A percentile compares a stretch with the other conserved stretches of the same genome.
Conservation (phyloP, 164 flowering plant genomes). For the Chimonanthus praecox region DNA sequence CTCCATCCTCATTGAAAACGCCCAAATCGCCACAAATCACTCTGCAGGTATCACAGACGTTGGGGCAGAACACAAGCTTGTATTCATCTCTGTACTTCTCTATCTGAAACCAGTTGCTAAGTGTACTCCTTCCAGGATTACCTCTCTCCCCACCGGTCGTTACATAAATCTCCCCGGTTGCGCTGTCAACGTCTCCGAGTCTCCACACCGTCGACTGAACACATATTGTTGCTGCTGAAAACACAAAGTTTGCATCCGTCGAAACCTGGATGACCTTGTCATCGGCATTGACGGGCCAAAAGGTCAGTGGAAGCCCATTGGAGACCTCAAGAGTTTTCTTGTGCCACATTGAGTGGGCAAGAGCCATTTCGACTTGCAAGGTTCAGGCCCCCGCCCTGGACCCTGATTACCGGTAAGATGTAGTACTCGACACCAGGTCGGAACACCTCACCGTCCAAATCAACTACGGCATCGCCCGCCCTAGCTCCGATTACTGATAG, state of each 20-base stretch:
- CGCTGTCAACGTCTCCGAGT: neutral
- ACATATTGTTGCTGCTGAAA: too few species aligned
- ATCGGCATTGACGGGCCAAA: conserved; percentile 18
- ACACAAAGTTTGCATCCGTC: conserved; percentile 19
- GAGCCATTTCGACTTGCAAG: conserved; percentile 4
- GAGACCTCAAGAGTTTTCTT: neutral
- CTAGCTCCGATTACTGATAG: too few species aligned
- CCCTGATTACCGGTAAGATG: conserved; percentile 2
- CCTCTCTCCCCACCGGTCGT: conserved; percentile 23
- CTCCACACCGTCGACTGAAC: too few species aligned
- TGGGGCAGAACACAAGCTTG: conserved; percentile 23
- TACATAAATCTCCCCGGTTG: conserved; percentile 12
- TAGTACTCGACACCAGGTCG: conserved; percentile 6
- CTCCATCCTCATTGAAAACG: conserved; percentile 24
- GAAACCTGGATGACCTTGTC: conserved; percentile 8
- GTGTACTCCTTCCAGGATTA: conserved; percentile 24
- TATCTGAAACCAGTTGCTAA: conserved; percentile 27
- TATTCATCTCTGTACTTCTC: conserved; percentile 21
- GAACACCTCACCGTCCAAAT: conserved; percentile 17
- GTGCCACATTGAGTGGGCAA: conserved; percentile 22
- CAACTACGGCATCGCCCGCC: conserved; percentile 6
- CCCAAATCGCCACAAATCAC: conserved; percentile 37
- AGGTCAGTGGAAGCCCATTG: conserved; percentile 14
- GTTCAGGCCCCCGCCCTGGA: conserved; percentile 24
- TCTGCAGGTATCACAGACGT: conserved; percentile 13